phyloP scores from a whole-genome alignment of 2,329 filamentous ascomycete genomes.

The Arthroderma sp. region DNA sequence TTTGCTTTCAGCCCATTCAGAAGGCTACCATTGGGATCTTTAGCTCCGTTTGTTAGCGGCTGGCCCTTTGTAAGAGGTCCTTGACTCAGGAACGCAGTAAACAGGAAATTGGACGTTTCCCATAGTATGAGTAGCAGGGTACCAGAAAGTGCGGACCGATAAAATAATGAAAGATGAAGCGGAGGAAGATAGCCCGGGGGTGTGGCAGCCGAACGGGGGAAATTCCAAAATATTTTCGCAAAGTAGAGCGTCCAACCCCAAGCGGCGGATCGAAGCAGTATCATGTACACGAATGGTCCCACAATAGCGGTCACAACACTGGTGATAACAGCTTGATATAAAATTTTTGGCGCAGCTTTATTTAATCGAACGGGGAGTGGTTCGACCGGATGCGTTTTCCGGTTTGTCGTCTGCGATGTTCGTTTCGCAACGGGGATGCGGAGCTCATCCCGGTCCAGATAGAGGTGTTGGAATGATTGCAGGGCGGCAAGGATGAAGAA shows the following conservation, averaged over 20 bases:
- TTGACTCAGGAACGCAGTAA: constrained; percentile 66
- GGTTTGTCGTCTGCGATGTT: constrained; percentile 19
- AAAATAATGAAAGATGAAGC: constrained; percentile 42
- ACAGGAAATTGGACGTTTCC: constrained; percentile 63
- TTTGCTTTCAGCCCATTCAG: constrained; percentile 72
- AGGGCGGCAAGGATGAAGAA: constrained; percentile 53
- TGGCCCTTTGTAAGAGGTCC: constrained; percentile 73
- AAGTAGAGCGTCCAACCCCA: constrained; percentile 61
- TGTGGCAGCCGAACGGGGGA: constrained; percentile 55
- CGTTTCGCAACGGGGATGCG: constrained; percentile 34
- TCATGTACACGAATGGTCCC: constrained; percentile 47
- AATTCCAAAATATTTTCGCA: constrained; percentile 58
- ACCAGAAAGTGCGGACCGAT: constrained; percentile 48
- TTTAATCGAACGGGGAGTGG: constrained; percentile 28
- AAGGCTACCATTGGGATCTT: constrained; percentile 82
- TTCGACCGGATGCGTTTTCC: constrained; percentile 24
- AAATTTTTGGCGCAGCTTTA: constrained; percentile 16
- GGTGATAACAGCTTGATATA: constrained; percentile 22
- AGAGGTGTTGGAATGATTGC: constrained; percentile 60
- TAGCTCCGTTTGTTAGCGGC: constrained; percentile 71
- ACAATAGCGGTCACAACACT: constrained; percentile 30
- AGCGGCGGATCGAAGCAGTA: constrained; percentile 47
- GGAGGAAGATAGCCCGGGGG: constrained; percentile 44
- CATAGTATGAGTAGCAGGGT: constrained; percentile 58
- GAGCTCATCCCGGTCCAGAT: constrained; percentile 59